Base-by-base conservation (phyloP, 164 flowering plant genomes). In the Chimonanthus praecox region DNA sequence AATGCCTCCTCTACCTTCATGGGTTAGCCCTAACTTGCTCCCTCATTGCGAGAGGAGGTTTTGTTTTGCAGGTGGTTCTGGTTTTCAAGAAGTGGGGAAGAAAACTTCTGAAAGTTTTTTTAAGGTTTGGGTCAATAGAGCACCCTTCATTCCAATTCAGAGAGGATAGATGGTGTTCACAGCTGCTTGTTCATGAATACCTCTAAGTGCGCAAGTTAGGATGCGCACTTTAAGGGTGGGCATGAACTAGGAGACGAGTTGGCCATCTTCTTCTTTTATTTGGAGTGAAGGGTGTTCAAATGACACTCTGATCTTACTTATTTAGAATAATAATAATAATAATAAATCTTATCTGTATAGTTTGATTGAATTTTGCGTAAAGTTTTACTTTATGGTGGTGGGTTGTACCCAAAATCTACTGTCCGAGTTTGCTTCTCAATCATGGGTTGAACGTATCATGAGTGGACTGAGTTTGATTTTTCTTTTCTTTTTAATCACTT, bases 251-350 rank as follows among this genome's bases (percentile, higher is more conserved):
- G 81, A 79, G 81, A 72, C 50, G 81, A 69, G 50, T 10, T 76
- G 21, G 54, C 76, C 76, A 58, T 65, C 73, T 72, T 64, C 73
- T 75, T 75, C 73, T 69, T 70, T 75, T 73, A 21, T 71, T 79
- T 79, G 78, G 81, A 69, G 67, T 79, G 81, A 79, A 79, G 75
- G 81, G 78, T 75, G 81, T 78, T 79, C 81, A 72, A 46, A 33
- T 33, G 33, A 33, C 33, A 33, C 33, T 33, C 33, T 33, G 33
- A 33, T 33, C 33, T 33, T 33, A 33, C 33, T 33, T 33, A 33
- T 33, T 33, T 33, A 33, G 33, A 33, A 33, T 33, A 33, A 33
- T 33, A 33, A 33, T 33, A 33, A 33, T 33, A 33, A 33, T 33
- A 33, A 33, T 33, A 33, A 33, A 1, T 1, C 33, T 33, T 33